Conservation (phyloP, 2,329 filamentous ascomycete species). For the Fusarium kyushuense region DNA sequence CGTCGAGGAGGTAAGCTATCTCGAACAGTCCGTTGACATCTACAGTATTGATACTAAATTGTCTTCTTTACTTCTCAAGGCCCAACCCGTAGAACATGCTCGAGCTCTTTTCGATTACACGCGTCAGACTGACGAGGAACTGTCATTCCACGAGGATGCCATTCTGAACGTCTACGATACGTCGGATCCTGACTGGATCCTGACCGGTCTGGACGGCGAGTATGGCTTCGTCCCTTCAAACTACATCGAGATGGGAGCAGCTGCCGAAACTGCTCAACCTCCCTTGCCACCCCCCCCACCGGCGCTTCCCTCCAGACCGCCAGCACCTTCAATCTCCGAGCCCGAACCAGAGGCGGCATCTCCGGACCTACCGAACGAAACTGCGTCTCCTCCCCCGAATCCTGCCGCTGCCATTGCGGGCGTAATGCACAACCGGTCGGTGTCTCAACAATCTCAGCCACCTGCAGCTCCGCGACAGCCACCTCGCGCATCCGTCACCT, state of each 20-base stretch:
- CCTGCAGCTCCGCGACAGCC: constrained; percentile 47
- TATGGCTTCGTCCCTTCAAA: constrained; percentile 96
- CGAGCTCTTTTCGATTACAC: constrained; percentile 98
- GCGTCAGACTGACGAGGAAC: constrained; percentile 95
- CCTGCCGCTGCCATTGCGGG: constrained; percentile 68
- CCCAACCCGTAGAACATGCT: constrained; percentile 74
- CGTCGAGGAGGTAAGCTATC: constrained; percentile 79
- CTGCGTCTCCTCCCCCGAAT: constrained; percentile 51
- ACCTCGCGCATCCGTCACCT: constrained; percentile 40
- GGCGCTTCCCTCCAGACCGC: constrained; percentile 59
- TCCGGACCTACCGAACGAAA: constrained; percentile 51
- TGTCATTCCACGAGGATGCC: constrained; percentile 93
- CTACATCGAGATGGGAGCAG: constrained; percentile 82
- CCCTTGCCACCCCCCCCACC: constrained; percentile 55
- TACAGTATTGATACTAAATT: constrained; percentile 7
- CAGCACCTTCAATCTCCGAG: constrained; percentile 48
- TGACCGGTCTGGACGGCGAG: constrained; percentile 85
- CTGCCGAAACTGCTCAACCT: constrained; percentile 58
- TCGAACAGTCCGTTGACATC: neutral
- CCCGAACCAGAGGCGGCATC: constrained; percentile 33
- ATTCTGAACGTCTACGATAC: constrained; percentile 86
- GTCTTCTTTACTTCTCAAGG: constrained; percentile 53
- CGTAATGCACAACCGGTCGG: constrained; percentile 64
- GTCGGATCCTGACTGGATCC: constrained; percentile 95
- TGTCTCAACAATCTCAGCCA: constrained; percentile 49